phyloP scores from a whole-genome alignment of 1,284 basidiomycete genomes.

The Chalciporus sp. region DNA sequence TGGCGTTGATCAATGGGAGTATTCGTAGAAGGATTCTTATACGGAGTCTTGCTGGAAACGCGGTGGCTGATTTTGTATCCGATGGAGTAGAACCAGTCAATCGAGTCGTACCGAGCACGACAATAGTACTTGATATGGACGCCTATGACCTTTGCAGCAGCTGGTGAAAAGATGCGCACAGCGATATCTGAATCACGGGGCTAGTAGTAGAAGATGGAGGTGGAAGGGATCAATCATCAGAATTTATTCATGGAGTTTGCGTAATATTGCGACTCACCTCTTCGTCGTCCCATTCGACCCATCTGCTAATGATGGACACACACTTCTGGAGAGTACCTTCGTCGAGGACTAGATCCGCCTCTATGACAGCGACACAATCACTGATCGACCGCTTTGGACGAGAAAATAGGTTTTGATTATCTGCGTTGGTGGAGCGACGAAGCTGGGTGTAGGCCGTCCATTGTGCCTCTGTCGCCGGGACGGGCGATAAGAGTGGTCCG shows the following conservation, averaged over 20 bases:
- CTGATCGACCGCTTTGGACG: slow-evolving; percentile 1
- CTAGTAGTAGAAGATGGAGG: slow-evolving; percentile 3
- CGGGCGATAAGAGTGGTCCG: slow-evolving; percentile 11
- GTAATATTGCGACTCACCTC: not conserved
- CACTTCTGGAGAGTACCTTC: slow-evolving; percentile 11
- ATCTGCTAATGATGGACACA: slow-evolving; percentile 3
- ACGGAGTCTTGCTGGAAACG: not conserved
- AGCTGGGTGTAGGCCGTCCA: slow-evolving; percentile 13
- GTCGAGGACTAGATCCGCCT: slow-evolving; percentile 4
- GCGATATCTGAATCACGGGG: slow-evolving; percentile 10
- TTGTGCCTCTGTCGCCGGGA: slow-evolving; percentile 1
- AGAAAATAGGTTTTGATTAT: not conserved
- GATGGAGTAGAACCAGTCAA: slow-evolving; percentile 20
- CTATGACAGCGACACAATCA: slow-evolving; percentile 6
- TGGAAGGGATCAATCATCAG: not conserved
- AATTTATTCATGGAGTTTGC: not conserved
- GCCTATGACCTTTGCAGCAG: slow-evolving; percentile 16
- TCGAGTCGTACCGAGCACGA: not conserved
- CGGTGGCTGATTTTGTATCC: slow-evolving; percentile 13
- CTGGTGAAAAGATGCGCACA: slow-evolving; percentile 12
- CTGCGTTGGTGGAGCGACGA: slow-evolving; percentile 3
- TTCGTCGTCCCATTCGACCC: slow-evolving; percentile 1
- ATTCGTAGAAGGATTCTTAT: not conserved
- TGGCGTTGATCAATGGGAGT: slow-evolving; percentile 3
- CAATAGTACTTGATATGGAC: slow-evolving; percentile 17